These are phyloP conservation scores for Furculomyces boomerangus DNA, from an alignment of 371 early-diverging fungal genomes.

Conservation along the genomic window DNA sequence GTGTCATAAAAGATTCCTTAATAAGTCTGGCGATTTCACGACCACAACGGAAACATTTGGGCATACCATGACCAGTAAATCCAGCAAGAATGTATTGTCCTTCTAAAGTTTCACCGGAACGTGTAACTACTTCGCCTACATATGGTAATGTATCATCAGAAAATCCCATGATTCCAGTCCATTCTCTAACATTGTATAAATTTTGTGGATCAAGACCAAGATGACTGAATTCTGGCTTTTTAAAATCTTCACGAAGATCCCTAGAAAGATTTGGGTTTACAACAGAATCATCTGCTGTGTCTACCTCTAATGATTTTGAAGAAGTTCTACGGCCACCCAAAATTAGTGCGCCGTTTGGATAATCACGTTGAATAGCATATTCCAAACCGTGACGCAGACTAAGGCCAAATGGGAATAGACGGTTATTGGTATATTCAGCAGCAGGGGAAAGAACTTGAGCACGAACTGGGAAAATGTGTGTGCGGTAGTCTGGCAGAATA, in stretches of 20 bases:
- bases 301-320: background rate
- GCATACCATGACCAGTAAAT: constrained; percentile 1
- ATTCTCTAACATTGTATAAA: constrained; percentile 1
- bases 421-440: background rate
- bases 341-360: constrained; percentile 2
- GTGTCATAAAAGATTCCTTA: background rate
- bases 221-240: background rate
- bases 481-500: constrained; percentile 3
- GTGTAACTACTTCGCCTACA: background rate
- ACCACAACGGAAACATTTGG: constrained; percentile 1
- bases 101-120: background rate
- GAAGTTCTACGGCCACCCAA: constrained; percentile 4
- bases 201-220: background rate
- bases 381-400: constrained; percentile 6
- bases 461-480: constrained; percentile 6
- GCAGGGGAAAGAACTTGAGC: constrained; percentile 5
- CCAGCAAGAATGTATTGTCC: constrained; percentile 1
- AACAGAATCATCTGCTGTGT: constrained; percentile 1
- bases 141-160: constrained; percentile 1
- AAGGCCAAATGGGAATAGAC: constrained; percentile 3
- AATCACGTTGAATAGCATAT: constrained; percentile 6
- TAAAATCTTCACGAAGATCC: background rate
- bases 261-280: background rate
- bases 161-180: constrained; percentile 10
- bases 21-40: constrained; percentile 1